Conservation (phyloP, 192 early-diverging fungal genomes). For the Coemansia sp. region DNA sequence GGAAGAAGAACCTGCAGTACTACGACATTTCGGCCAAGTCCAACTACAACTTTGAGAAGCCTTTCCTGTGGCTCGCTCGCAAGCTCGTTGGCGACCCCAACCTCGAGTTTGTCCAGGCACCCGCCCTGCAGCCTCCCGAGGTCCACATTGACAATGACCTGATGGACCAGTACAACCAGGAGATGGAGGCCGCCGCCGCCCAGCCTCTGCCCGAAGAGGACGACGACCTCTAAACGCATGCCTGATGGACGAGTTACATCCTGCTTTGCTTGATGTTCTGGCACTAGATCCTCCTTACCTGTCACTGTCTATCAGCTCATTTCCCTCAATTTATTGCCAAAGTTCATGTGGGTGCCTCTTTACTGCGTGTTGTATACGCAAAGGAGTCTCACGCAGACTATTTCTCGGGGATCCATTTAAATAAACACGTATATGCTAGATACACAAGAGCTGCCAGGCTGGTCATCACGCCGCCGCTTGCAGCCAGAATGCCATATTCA, state of each 20-base stretch:
- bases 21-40: slow-evolving; percentile 99
- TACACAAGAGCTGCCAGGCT: background rate
- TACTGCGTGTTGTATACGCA: too few species aligned
- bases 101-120: slow-evolving; percentile 96
- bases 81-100: slow-evolving; percentile 93
- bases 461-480: too few species aligned
- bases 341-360: background rate
- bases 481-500: too few species aligned
- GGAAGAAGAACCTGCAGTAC: slow-evolving; percentile 99
- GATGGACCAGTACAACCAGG: slow-evolving; percentile 73
- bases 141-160: slow-evolving; percentile 75
- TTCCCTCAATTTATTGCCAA: background rate
- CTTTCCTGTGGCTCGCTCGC: slow-evolving; percentile 98
- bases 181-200: slow-evolving; percentile 72
- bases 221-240: slow-evolving; percentile 55
- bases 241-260: too few species aligned
- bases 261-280: too few species aligned
- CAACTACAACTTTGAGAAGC: slow-evolving; percentile 99
- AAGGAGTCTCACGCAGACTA: too few species aligned
- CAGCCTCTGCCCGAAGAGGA: slow-evolving; percentile 84
- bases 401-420: too few species aligned
- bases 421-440: too few species aligned
- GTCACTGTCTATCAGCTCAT: background rate
- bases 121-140: slow-evolving; percentile 94
- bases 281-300: background rate